Evolutionary conservation across 805 yeast species (phyloP).

Genomic region (Scheffersomyces lignosus): DNA sequence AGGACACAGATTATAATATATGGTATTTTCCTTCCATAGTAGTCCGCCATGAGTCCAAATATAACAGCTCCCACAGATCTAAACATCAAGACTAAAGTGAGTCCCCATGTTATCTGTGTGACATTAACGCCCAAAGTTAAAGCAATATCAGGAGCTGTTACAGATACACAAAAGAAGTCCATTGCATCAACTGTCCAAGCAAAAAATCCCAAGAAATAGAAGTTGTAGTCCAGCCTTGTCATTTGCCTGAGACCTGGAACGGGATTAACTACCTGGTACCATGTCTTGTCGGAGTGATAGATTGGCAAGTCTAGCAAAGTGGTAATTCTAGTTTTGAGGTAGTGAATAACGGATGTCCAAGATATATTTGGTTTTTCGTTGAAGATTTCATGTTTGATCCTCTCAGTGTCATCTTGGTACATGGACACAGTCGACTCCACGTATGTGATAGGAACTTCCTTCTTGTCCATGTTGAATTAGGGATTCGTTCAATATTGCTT

Average conservation of each 20-base stretch:
- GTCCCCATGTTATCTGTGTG: constrained; percentile 24
- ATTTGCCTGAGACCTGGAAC: constrained; percentile 12
- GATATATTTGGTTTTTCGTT: too few relatives aligned
- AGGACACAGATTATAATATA: constrained; percentile 18
- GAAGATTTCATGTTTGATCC: too few relatives aligned
- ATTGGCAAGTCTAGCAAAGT: constrained; percentile 19
- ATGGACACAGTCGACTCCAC: too few relatives aligned
- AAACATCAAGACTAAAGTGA: constrained; percentile 26
- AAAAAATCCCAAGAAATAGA: constrained; percentile 19
- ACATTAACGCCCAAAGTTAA: constrained; percentile 13
- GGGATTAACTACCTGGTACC: constrained; percentile 12
- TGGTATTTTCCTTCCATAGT: constrained; percentile 25
- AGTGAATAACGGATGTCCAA: too few relatives aligned
- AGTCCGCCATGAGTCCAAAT: constrained; percentile 24
- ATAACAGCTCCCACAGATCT: constrained; percentile 24
- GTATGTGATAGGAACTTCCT: too few relatives aligned
- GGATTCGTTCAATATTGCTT: too few relatives aligned
- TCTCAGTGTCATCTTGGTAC: too few relatives aligned
- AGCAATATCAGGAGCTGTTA: constrained; percentile 19
- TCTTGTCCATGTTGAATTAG: too few relatives aligned
- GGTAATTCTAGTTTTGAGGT: constrained; percentile 15
- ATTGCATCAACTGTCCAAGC: constrained; percentile 27
- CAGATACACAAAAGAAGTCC: constrained; percentile 24
- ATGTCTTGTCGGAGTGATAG: constrained; percentile 1
- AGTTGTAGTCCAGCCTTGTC: constrained; percentile 18